Evolutionary conservation across 768 basidiomycete genomes (phyloP), one percentile per base, ranked within the genome.

Genomic region (Amanita rimosa): DNA sequence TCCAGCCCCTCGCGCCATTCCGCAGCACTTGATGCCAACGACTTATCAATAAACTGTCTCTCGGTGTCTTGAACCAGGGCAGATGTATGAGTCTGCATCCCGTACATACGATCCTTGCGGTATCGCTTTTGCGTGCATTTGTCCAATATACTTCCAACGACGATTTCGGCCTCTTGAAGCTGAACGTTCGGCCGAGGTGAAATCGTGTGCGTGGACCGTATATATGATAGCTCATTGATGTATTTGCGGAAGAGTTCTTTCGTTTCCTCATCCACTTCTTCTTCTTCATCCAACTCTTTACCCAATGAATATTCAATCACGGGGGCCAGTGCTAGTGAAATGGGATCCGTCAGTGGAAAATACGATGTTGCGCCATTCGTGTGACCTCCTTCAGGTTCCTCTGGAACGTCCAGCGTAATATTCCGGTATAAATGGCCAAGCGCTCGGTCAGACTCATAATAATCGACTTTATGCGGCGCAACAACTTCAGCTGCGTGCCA

Each of bases 81-180:
- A 10, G 58, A 61, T 4, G 75, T 61, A 52, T 85, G 81, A 10
- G 77, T 63, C 33, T 69, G 68, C 83, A 88, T 85, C 9, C 79
- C 70, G 46, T 79, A 70, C 48, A 74, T 71, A 22, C 83, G 70
- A 52, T 77, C 75, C 24, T 60, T 71, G 50, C 84, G 68, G 71
- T 74, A 81, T 29, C 79, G 64, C 50, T 70, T 71, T 53, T 87
- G 78, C 1, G 75, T 64, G 56, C 81, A 85, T 51, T 79, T 79
- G 1, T 78, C 83, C 39, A 87, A 63, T 49, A 91, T 91, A 0
- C 81, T 79, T 16, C 85, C 86, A 26, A 80, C 63, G 1, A 87
- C 81, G 19, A 88, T 70, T 56, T 91, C 88, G 44, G 83, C 81
- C 58, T 91, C 88, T 5, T 69, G 61, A 29, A 91, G 68, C 26